Evolutionary conservation across 1,139 yeast species (phyloP).

Genomic region (Protomyces lactucae-debilis): DNA sequence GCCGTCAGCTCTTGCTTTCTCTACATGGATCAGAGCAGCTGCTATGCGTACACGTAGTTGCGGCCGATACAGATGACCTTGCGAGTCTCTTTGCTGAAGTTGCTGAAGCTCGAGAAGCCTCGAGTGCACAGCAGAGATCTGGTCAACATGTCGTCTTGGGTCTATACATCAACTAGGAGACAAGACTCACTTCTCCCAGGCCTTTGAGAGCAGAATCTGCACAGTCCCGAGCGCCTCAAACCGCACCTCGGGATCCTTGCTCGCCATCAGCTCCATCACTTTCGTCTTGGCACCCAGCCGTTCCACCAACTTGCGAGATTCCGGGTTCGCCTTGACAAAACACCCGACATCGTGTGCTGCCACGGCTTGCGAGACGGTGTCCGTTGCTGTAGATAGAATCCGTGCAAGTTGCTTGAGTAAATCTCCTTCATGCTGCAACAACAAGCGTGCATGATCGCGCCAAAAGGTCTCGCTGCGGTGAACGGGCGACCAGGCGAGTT

Average conservation of each 20-base stretch:
- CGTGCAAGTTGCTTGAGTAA: constrained; percentile 54
- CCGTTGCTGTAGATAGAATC: constrained; percentile 38
- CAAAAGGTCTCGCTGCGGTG: constrained; percentile 85
- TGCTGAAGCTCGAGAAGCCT: not conserved
- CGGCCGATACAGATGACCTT: constrained; percentile 94
- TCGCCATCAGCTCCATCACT: constrained; percentile 80
- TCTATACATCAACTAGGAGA: not conserved
- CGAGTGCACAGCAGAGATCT: not conserved
- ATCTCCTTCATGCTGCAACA: constrained; percentile 69
- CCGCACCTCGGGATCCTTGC: constrained; percentile 79
- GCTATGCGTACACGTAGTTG: constrained; percentile 49
- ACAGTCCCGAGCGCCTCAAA: constrained; percentile 94
- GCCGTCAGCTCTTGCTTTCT: constrained; percentile 23
- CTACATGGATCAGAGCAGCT: not conserved
- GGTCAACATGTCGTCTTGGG: not conserved
- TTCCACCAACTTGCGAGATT: constrained; percentile 47
- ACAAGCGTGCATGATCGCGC: constrained; percentile 71
- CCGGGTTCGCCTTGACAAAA: constrained; percentile 63
- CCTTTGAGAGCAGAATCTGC: constrained; percentile 81
- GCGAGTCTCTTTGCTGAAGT: constrained; percentile 36
- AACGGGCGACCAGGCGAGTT: constrained; percentile 87
- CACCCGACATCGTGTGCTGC: constrained; percentile 72
- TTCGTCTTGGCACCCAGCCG: constrained; percentile 59
- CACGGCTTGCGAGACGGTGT: constrained; percentile 45
- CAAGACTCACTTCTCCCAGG: constrained; percentile 36